Evolutionary conservation across 352 stramenopile genomes (phyloP), one percentile per base, ranked within the genome.

Genomic region (Blastocystis sp.): DNA sequence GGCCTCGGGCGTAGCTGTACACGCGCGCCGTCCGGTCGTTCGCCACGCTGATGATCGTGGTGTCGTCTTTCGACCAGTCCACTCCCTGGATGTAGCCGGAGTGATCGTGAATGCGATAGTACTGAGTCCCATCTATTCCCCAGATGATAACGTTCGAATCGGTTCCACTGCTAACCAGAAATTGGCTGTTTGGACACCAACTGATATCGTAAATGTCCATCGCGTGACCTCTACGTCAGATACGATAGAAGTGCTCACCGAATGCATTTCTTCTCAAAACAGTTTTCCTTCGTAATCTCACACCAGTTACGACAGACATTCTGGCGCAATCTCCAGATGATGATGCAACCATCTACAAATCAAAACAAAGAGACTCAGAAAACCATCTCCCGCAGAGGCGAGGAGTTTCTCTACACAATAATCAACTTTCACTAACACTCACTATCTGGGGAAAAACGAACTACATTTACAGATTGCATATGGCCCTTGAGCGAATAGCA

Each of bases 201-300:
- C 70, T 80, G 26, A 80, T 80, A 41, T 80, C 70, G 26, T 80
- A 80, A 20, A 80, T 80, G 54, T 80, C 70, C 70, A 80, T 80
- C 34, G 70, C 70, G 54, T 80, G 70, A 20, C 70, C 70, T 3
- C 70, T 80, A 15, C 41, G 34, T 80, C 20, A 80, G 13, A 20
- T 3, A 4, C 41, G 15, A 7, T n/a, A 37, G 8, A 6, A 18
- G 50, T 41, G 18, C 18, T n/a, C 20, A 80, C 70, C 70, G 70
- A 26, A 80, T 80, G 54, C 26, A 50, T 53, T 80, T 80, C 45
- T 80, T 80, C 45, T 47, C 53, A 41, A 61, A 80, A 64, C 70
- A 80, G 70, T 80, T 80, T n/a, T 80, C 70, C n/a, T 80, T 80
- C 9, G 70, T 62, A 20, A 80, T 80, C 20, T 80, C 50, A 41